Base-by-base conservation (phyloP, 192 early-diverging fungal species). In the Cetraspora pellucida region DNA sequence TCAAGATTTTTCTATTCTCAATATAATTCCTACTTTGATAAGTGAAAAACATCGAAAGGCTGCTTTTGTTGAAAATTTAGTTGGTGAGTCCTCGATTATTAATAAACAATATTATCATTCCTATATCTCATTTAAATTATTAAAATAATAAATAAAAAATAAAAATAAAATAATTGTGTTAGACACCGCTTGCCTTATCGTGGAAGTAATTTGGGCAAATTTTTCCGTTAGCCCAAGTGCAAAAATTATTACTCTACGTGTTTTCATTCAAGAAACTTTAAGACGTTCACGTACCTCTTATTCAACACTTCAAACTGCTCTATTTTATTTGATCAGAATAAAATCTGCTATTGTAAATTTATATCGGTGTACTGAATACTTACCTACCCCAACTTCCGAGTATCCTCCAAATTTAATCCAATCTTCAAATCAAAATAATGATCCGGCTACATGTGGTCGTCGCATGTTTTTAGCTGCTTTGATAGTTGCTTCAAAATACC, bases 401-500 rank as follows among this genome's bases (percentile, higher is more conserved):
- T 17, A 43, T 69, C 74, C 44, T 2, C 57, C 59, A 21, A 44
- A 55, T 60, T 44, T 27, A 23, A 27, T 2, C 49, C 72, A 13
- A 78, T 65, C 0, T 67, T 58, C 7, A 52, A 70, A 21, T 74
- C 79, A 17, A 61, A 78, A 16, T 73, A 73, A 55, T 45, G 72
- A 66, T 37, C 78, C 72, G 0, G 59, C 65, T 3, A 65, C 72
- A 3, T 93, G 92, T 64, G 92, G 90, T 5, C 91, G 94, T 44
- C 87, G 94, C 63, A 91, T 96, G 81, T 97, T 96, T 82, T 82
- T 96, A 14, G 90, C 93, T 25, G 87, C 94, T 1, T 82, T 98
- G 31, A 92, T 98, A 63, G 83, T 91, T 52, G 94, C 96, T 9
- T 93, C 93, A 72, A 98, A 98, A 78, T 96, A 91, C 77, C 87